Evolutionary conservation across 257 asterid genomes (phyloP), one percentile per base, ranked within the genome.

Genomic region (Craterostigma plantagineum): DNA sequence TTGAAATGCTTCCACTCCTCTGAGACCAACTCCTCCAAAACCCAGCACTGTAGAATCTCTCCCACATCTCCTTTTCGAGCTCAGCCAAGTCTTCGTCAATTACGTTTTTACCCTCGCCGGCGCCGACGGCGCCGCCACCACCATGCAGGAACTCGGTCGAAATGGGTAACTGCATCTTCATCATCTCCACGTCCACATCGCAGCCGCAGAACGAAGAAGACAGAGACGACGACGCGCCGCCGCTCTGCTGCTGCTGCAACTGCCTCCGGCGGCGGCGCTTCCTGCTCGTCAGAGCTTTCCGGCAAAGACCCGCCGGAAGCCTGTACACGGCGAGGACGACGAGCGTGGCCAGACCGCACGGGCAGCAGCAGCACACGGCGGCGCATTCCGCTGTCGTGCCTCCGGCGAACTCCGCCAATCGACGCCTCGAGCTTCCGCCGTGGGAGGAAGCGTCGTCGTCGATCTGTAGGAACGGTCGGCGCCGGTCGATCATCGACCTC

Each of bases 291-390:
- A 59, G 36, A 14, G 75, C 75, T 35, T 66, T 66, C 38, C 63
- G 63, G 43, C 72, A 73, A 5, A 77, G 67, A 38, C 79, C 73
- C 10, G 63, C 57, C 17, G 83, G 91, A 0, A 77, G 45, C 57
- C 53, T 77, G 55, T 70, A 77, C 1, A 63, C 65, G 9, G 71
- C 79, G 45, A 67, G 14, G 33, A 73, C 58, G 11, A 77, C 27
- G 13, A 77, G 50, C 46, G 70, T 52, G 50, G 70, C 55, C 30
- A 73, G 15, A n/a, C 67, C 62, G 56, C 72, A 67, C 0, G 83
- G 91, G 23, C 74, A 70, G 54, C 91, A 73, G 49, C 91, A 77
- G 45, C 74, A 64, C 51, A 77, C 71, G 34, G 70, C 81, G 10
- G 75, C 83, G 55, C 68, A 62, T 14, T 56, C 79, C 12, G 81